Conservation (phyloP, 148 eudicot species). For the Persicaria maculosa region DNA sequence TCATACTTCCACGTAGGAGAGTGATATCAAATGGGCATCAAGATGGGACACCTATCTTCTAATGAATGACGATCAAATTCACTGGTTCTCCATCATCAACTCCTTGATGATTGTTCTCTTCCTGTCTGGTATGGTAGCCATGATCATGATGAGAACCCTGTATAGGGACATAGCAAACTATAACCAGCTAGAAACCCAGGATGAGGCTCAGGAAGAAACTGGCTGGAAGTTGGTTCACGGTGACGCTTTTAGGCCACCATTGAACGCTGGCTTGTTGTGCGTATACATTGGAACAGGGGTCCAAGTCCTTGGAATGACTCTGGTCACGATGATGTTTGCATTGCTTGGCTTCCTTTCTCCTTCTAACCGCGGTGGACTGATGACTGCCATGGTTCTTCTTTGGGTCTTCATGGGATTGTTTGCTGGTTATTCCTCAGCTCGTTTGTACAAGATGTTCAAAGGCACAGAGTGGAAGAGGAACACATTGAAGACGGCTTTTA, state of each 20-base stretch:
- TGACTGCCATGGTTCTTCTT: constrained; percentile 53
- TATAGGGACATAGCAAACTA: constrained; percentile 48
- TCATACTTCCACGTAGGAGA: constrained; percentile 27
- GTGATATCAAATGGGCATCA: constrained; percentile 51
- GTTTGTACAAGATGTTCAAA: constrained; percentile 47
- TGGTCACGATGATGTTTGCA: constrained; percentile 47
- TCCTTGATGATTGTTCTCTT: constrained; percentile 45
- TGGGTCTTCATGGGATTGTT: constrained; percentile 53
- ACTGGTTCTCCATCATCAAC: constrained; percentile 51
- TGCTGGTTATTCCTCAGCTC: constrained; percentile 50
- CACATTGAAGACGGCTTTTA: constrained; percentile 40
- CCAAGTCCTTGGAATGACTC: constrained; percentile 42
- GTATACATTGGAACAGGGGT: constrained; percentile 51
- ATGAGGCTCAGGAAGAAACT: constrained; percentile 50
- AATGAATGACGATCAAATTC: constrained; percentile 53
- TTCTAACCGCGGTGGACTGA: constrained; percentile 56
- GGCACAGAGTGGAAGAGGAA: constrained; percentile 49
- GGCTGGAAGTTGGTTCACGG: constrained; percentile 55
- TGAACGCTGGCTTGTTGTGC: constrained; percentile 35
- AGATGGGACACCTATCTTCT: constrained; percentile 51
- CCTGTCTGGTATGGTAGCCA: constrained; percentile 52
- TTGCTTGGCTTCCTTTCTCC: constrained; percentile 49
- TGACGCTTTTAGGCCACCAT: constrained; percentile 43
- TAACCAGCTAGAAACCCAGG: constrained; percentile 47
- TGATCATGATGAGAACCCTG: constrained; percentile 58